Evolutionary conservation across 495 filamentous ascomycete genomes (phyloP).

Genomic region (Daldinia decipiens): DNA sequence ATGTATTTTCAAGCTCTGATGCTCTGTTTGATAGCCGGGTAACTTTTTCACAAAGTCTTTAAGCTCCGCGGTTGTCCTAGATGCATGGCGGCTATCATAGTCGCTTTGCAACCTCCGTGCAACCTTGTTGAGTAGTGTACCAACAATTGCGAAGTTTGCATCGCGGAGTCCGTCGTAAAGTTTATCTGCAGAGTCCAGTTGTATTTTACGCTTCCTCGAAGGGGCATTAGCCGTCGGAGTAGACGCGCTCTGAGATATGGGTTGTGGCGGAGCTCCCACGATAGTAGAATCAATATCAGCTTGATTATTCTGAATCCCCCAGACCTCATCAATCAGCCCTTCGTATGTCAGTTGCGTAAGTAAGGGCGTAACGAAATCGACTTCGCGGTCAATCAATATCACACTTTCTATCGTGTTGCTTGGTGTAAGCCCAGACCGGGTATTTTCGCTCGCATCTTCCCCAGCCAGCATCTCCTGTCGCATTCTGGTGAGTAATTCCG

Average conservation of each 20-base stretch:
- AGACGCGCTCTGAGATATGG: slow-evolving; percentile 63
- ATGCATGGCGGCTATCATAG: slow-evolving; percentile 88
- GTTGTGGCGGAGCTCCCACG: slow-evolving; percentile 74
- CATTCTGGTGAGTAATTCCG: slow-evolving; percentile 92
- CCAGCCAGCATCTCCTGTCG: slow-evolving; percentile 86
- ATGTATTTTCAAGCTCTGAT: slow-evolving; percentile 89
- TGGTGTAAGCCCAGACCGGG: slow-evolving; percentile 78
- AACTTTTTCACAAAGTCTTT: slow-evolving; percentile 92
- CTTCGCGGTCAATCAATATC: slow-evolving; percentile 94
- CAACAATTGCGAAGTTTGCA: slow-evolving; percentile 94
- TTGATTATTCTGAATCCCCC: slow-evolving; percentile 88
- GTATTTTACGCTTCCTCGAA: slow-evolving; percentile 85
- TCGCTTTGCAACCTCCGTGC: slow-evolving; percentile 87
- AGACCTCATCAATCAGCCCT: slow-evolving; percentile 93
- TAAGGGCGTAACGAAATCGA: slow-evolving; percentile 89
- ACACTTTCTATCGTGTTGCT: slow-evolving; percentile 87
- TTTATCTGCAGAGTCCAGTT: slow-evolving; percentile 88
- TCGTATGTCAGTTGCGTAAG: slow-evolving; percentile 98
- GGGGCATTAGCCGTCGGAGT: slow-evolving; percentile 47
- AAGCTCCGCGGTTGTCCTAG: slow-evolving; percentile 88
- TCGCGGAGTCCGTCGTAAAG: slow-evolving; percentile 90
- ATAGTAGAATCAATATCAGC: slow-evolving; percentile 94
- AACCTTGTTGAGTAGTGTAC: slow-evolving; percentile 86
- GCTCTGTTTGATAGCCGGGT: slow-evolving; percentile 91
- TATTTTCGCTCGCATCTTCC: slow-evolving; percentile 71